Conservation (phyloP, 495 filamentous ascomycete genomes). For the Tuber indicum region DNA sequence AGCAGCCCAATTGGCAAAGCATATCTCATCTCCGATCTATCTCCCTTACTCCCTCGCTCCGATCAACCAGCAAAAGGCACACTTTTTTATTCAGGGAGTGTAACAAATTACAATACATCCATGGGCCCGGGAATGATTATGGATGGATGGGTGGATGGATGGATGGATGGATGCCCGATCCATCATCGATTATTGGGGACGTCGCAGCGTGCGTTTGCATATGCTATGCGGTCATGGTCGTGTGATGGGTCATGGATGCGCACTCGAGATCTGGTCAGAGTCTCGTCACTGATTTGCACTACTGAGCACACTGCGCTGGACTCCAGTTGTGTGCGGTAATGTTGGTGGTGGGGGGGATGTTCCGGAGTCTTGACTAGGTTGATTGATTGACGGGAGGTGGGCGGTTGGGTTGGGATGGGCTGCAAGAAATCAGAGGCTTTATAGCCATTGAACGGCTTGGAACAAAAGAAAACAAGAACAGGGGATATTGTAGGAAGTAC, state of each 20-base stretch:
- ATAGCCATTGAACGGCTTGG: background rate
- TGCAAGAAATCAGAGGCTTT: background rate
- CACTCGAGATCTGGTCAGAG: background rate
- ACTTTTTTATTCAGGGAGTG: background rate
- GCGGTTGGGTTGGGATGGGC: background rate
- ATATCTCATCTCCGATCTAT: constrained; percentile 1
- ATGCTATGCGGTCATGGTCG: background rate
- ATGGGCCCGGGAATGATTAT: background rate
- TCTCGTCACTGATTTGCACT: background rate
- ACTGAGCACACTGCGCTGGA: background rate
- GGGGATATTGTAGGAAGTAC: background rate
- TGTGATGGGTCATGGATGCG: background rate
- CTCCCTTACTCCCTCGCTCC: background rate
- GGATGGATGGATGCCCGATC: background rate
- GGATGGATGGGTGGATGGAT: background rate
- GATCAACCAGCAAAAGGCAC: background rate
- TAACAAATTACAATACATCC: background rate
- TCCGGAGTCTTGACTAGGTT: background rate
- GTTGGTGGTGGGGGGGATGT: background rate
- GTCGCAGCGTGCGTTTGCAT: background rate
- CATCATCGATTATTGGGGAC: constrained; percentile 4
- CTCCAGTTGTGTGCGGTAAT: background rate
- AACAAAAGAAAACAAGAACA: background rate
- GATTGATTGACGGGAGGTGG: background rate
- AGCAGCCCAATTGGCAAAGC: background rate